A percentile compares a stretch with the other conserved stretches of the same genome.
phyloP scores from a whole-genome alignment of 768 basidiomycete species.

The Kwoniella sp. region DNA sequence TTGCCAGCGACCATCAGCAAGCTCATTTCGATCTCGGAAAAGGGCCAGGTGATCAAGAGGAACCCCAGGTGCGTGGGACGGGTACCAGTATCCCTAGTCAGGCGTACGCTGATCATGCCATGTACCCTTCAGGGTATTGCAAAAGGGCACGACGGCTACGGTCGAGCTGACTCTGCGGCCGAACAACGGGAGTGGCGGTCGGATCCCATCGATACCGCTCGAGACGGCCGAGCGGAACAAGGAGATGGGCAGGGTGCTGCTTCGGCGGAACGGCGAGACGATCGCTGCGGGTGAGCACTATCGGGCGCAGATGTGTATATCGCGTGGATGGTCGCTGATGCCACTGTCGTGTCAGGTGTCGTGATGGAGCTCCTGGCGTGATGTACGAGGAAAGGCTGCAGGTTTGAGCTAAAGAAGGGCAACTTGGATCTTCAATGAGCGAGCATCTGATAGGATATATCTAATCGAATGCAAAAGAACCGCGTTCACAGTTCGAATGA shows the following conservation, averaged over 20 bases:
- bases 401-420: too few relatives aligned
- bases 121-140: constrained; percentile 61
- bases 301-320: neutral
- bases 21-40: constrained; percentile 72
- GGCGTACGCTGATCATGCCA: too few relatives aligned
- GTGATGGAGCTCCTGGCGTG: constrained; percentile 8
- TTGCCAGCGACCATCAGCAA: constrained; percentile 83
- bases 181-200: constrained; percentile 53
- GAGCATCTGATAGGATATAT: too few relatives aligned
- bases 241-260: constrained; percentile 88
- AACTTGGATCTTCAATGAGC: too few relatives aligned
- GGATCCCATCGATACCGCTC: constrained; percentile 64
- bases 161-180: constrained; percentile 74
- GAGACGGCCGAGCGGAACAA: constrained; percentile 85
- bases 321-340: neutral
- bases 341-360: constrained; percentile 1
- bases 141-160: constrained; percentile 79
- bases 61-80: constrained; percentile 67
- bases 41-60: constrained; percentile 67
- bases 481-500: too few relatives aligned
- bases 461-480: too few relatives aligned
- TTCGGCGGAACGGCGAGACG: constrained; percentile 86
- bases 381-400: too few relatives aligned
- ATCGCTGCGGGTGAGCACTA: constrained; percentile 80
- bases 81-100: too few relatives aligned